Percentiles rank a stretch among this genome's conserved stretches.
These are phyloP conservation scores for Apiotrichum brassicae DNA, from an alignment of 1,284 basidiomycete genomes.

Conservation along the genomic window DNA sequence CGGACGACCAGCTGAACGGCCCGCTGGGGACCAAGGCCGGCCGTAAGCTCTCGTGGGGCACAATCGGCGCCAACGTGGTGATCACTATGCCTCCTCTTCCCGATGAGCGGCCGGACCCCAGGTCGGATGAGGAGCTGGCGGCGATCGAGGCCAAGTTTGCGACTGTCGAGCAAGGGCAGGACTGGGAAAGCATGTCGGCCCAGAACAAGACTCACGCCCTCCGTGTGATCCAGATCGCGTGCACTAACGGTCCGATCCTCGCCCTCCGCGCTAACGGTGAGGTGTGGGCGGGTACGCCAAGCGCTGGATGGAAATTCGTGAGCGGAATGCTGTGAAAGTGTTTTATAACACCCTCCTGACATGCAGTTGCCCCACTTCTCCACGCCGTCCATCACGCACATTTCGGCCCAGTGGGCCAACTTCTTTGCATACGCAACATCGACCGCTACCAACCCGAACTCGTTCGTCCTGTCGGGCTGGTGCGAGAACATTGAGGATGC, in stretches of 20 bases:
- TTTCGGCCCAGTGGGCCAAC: slow-evolving; percentile 73
- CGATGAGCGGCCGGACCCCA: slow-evolving; percentile 28
- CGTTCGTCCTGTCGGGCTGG: slow-evolving; percentile 25
- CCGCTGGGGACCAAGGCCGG: slow-evolving; percentile 41
- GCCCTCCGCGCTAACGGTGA: slow-evolving; percentile 57
- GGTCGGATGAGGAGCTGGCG: slow-evolving; percentile 22
- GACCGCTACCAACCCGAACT: slow-evolving; percentile 50
- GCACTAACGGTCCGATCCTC: slow-evolving; percentile 59
- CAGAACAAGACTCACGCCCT: slow-evolving; percentile 37
- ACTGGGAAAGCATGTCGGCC: not conserved
- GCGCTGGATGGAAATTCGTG: slow-evolving; percentile 53
- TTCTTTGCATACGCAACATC: slow-evolving; percentile 75
- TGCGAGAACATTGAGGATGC: slow-evolving; percentile 24
- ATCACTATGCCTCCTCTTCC: slow-evolving; percentile 5
- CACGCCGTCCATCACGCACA: slow-evolving; percentile 51
- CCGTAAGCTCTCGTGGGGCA: slow-evolving; percentile 32
- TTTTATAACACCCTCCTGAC: not conserved
- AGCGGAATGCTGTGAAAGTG: too few relatives aligned
- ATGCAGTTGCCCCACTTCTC: slow-evolving; percentile 37
- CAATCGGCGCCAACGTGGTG: slow-evolving; percentile 24
- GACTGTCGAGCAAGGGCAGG: not conserved
- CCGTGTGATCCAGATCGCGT: slow-evolving; percentile 69
- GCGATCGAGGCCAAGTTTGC: slow-evolving; percentile 58
- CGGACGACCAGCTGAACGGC: slow-evolving; percentile 45
- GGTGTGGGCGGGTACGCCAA: slow-evolving; percentile 30